Percentiles rank a stretch among this genome's conserved stretches.
These are phyloP conservation scores for Pulchroboletus neoregius DNA, from an alignment of 1,284 basidiomycete species.

Conservation along the genomic window DNA sequence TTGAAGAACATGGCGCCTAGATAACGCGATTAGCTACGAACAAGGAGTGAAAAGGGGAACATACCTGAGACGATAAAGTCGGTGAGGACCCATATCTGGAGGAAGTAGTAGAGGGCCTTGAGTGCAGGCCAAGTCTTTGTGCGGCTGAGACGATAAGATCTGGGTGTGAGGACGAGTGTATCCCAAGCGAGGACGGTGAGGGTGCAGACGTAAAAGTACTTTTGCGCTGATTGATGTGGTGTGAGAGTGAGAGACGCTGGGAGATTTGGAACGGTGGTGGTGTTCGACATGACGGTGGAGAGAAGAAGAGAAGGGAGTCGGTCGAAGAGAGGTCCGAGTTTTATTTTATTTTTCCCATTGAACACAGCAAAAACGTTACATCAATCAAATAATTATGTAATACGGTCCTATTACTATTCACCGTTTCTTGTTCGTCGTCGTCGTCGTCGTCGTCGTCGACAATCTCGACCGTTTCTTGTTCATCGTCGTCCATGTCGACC, in stretches of 20 bases:
- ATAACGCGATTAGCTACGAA: conserved; percentile 7
- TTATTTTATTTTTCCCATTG: conserved; percentile 3
- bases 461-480: not conserved
- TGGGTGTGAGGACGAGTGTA: conserved; percentile 72
- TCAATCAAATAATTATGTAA: conserved; percentile 23
- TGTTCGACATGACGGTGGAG: conserved; percentile 11
- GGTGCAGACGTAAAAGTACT: conserved; percentile 82
- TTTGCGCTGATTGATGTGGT: conserved; percentile 74
- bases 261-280: conserved; percentile 24
- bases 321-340: not conserved
- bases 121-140: conserved; percentile 70
- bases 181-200: conserved; percentile 85
- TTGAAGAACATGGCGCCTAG: conserved; percentile 78
- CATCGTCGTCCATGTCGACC: conserved; percentile 17
- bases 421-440: not conserved
- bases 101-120: conserved; percentile 69
- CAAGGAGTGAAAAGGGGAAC: conserved; percentile 22
- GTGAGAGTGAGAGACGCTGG: conserved; percentile 63
- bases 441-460: not conserved
- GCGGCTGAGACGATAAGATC: conserved; percentile 67
- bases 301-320: not conserved
- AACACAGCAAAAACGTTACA: conserved; percentile 10
- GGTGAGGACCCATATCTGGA: conserved; percentile 68
- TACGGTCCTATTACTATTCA: conserved; percentile 1
- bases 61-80: conserved; percentile 73